Conservation (phyloP, 2,329 filamentous ascomycete genomes). For the Phaeosphaeria sp. region DNA sequence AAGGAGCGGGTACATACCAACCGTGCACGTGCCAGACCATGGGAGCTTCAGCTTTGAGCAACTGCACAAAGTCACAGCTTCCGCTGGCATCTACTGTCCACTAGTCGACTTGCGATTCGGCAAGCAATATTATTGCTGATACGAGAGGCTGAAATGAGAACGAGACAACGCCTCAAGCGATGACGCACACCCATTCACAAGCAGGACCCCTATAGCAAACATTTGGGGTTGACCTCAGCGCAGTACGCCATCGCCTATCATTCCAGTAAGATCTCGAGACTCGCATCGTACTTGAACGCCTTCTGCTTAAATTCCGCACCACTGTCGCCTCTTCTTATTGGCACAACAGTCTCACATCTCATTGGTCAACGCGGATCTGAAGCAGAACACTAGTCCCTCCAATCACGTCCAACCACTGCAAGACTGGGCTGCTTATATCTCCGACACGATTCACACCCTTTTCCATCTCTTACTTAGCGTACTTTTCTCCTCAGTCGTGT, state of each 20-base stretch:
- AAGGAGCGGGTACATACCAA: background rate
- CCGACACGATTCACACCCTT: conserved; percentile 3
- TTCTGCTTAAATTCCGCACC: background rate
- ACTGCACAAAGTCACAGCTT: background rate
- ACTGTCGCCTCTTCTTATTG: conserved; percentile 1
- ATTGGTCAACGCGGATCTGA: conserved; percentile 9
- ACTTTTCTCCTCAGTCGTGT: conserved; percentile 4
- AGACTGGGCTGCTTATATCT: conserved; percentile 6
- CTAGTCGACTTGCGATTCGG: too few species aligned
- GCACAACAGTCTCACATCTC: conserved; percentile 1
- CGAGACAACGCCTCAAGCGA: background rate
- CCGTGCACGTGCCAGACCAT: background rate
- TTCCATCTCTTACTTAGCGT: conserved; percentile 7
- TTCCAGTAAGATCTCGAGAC: background rate
- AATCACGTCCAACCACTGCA: conserved; percentile 7
- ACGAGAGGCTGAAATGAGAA: background rate
- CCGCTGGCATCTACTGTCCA: too few species aligned
- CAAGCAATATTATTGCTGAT: background rate
- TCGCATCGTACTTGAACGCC: background rate
- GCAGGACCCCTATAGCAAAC: background rate
- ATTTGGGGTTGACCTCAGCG: background rate
- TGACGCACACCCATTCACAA: background rate
- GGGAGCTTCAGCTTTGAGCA: background rate
- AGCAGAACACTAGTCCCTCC: conserved; percentile 4
- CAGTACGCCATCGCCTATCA: background rate